Percentiles rank a stretch among this genome's conserved stretches.
phyloP scores from a whole-genome alignment of 2,329 filamentous ascomycete genomes.

The Calonectria multiphialidica region DNA sequence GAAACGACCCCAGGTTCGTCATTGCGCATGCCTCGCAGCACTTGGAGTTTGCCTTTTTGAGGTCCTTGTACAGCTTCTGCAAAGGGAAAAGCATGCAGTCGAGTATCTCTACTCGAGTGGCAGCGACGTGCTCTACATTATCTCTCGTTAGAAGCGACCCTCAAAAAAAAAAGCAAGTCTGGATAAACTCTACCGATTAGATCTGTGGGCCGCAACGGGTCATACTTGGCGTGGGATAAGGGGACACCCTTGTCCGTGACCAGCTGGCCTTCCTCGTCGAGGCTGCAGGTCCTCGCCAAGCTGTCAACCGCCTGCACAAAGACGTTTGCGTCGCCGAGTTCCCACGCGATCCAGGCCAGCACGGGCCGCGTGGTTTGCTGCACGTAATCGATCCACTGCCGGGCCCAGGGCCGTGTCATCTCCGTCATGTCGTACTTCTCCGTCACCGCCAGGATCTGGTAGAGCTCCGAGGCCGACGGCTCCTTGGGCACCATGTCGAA shows the following conservation, averaged over 20 bases:
- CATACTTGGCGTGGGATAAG: conserved; percentile 6
- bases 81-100: conserved; percentile 5
- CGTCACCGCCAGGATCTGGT: conserved; percentile 2
- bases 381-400: conserved; percentile 9
- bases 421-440: conserved; percentile 16
- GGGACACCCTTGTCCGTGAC: conserved; percentile 5
- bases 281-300: conserved; percentile 2
- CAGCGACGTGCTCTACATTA: neutral
- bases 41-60: conserved; percentile 8
- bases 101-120: conserved; percentile 1
- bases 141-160: neutral
- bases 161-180: no score
- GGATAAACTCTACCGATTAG: neutral
- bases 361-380: conserved; percentile 8
- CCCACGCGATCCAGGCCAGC: conserved; percentile 13
- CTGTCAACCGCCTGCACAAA: conserved; percentile 1
- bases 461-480: neutral
- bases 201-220: conserved; percentile 8
- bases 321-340: neutral
- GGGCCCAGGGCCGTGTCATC: conserved; percentile 8
- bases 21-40: conserved; percentile 10
- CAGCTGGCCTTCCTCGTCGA: conserved; percentile 7
- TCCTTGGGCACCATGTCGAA: conserved; percentile 3
- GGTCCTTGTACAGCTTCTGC: neutral
- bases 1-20: conserved; percentile 5